Evolutionary conservation across 306 rosid genomes (phyloP).

Genomic region (Quercus glauca): DNA sequence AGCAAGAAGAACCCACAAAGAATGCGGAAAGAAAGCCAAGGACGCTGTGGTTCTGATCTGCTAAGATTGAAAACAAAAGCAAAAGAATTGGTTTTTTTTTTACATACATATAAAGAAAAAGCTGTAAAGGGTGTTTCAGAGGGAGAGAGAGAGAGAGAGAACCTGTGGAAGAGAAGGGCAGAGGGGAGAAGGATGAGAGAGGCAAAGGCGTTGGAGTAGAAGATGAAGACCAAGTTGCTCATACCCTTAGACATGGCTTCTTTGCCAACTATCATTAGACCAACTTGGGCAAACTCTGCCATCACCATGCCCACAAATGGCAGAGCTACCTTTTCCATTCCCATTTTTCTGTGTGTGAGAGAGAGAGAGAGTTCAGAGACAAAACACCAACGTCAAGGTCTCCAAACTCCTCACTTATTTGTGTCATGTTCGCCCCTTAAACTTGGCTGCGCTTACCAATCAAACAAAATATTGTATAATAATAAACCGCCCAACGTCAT

Average conservation of each 20-base stretch:
- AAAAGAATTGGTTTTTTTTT: background rate
- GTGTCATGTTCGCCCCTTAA: too few species aligned
- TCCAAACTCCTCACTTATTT: too few species aligned
- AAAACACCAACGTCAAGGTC: too few species aligned
- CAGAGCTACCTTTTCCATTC: too few species aligned
- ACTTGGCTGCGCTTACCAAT: too few species aligned
- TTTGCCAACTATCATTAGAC: background rate
- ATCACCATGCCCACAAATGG: too few species aligned
- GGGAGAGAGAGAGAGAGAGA: background rate
- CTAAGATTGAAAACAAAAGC: background rate
- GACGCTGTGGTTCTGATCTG: background rate
- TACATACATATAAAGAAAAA: background rate
- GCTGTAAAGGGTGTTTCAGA: background rate
- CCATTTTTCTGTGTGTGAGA: too few species aligned
- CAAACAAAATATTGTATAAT: too few species aligned
- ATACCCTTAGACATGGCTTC: background rate
- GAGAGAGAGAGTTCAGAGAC: too few species aligned
- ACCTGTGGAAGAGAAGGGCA: background rate
- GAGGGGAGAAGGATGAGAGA: background rate
- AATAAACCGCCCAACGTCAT: too few species aligned
- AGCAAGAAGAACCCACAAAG: background rate
- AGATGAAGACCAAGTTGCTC: background rate
- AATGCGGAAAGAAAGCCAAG: background rate
- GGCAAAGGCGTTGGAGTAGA: background rate
- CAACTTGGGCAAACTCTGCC: background rate